Base-by-base conservation (phyloP, 2,329 filamentous ascomycete genomes). In the Reticulascus tulasneorum region DNA sequence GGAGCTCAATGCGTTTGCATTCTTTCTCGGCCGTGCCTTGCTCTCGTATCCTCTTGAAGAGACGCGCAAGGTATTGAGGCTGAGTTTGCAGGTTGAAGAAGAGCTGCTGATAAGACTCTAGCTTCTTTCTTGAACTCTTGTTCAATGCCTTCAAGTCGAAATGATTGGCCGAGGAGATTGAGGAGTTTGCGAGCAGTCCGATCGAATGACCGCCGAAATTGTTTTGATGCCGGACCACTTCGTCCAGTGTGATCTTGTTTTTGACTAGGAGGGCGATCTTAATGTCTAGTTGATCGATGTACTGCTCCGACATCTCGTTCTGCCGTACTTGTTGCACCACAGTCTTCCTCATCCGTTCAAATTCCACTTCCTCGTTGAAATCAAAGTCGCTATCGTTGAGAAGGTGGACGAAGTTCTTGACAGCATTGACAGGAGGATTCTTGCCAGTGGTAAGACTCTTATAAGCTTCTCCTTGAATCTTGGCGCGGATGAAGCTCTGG, bases 341-440 rank as follows among this genome's bases (percentile, higher is more conserved):
- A 5, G 87, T 94, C 69, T 97, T 96, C 35, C 94, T 80, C 55
- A 97, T 71, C 30, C 90, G 79, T 61, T 98, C 93, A 48, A 97
- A 96, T 57, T 98, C 93, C 33, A 98, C 83, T 59, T 98, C 93
- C 58, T 97, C 91, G 56, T 98, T 94, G 63, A 98, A 98, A 58
- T 98, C 93, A 52, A 98, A 95, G 55, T 96, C 91, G 53, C 89
- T 97, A 62, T 98, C 93, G 53, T 97, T 98, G 38, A 98, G 79
- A 23, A 98, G 73, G 59, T 98, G 93, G 3, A 98, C 89, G 58
- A 98, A 98, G 57, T 94, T 94, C 69, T 97, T 96, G 56, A 98
- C 87, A 1, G 94, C 95, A 24, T 88, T 88, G 40, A 98, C 89
- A 1, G 93, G 93, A 17, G 93, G 93, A 55, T 97, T 97, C 66